phyloP scores from a whole-genome alignment of 2,329 filamentous ascomycete genomes.

The Cercospora sp. region DNA sequence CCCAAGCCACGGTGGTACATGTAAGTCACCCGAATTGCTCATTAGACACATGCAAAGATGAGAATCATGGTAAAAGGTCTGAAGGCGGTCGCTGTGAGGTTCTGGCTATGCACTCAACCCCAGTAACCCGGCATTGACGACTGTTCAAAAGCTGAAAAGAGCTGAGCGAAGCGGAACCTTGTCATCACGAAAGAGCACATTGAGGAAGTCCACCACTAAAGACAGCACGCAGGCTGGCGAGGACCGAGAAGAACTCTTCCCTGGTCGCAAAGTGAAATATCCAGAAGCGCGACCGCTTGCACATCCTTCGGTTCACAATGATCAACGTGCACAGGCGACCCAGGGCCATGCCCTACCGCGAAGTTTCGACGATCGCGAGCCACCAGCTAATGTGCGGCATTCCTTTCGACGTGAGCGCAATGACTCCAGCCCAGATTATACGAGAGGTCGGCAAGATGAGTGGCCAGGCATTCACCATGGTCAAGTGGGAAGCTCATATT shows the following conservation, averaged over 20 bases:
- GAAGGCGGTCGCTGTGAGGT: slow-evolving; percentile 53
- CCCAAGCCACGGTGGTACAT: background rate
- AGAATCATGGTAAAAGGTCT: slow-evolving; percentile 64
- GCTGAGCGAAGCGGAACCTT: slow-evolving; percentile 52
- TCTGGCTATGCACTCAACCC: slow-evolving; percentile 33
- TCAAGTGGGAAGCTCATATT: background rate
- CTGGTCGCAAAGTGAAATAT: background rate
- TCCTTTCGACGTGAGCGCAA: background rate
- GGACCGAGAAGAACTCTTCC: background rate
- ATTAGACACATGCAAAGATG: slow-evolving; percentile 49
- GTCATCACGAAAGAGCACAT: background rate
- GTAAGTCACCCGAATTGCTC: background rate
- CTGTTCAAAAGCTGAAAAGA: slow-evolving; percentile 67
- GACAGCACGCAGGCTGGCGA: slow-evolving; percentile 2
- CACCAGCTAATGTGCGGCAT: slow-evolving; percentile 3
- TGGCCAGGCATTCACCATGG: background rate
- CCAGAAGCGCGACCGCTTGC: background rate
- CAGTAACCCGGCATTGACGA: slow-evolving; percentile 27
- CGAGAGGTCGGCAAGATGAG: background rate
- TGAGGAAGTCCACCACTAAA: background rate
- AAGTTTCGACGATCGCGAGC: background rate
- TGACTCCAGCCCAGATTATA: background rate
- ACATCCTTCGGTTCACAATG: background rate
- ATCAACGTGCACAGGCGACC: background rate
- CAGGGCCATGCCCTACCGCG: background rate